phyloP scores from a whole-genome alignment of 257 asterid genomes.

The Lantana camara region DNA sequence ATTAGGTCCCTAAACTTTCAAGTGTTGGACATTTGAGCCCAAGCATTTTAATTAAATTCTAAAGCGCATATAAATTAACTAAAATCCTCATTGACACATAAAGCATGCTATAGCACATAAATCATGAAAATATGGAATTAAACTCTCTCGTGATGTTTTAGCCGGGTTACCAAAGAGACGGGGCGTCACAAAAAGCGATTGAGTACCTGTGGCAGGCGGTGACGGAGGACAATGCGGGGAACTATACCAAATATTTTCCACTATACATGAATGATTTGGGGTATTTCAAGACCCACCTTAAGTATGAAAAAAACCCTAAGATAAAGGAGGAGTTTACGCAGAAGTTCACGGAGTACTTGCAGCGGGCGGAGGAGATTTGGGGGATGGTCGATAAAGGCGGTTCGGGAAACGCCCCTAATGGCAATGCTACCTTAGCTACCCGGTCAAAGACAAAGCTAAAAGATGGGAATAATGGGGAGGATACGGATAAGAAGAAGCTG shows the following conservation, averaged over 20 bases:
- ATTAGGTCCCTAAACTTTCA: too few relatives aligned
- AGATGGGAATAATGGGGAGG: constrained; percentile 90
- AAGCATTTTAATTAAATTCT: too few relatives aligned
- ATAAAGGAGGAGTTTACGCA: constrained; percentile 94
- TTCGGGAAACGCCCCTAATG: constrained; percentile 66
- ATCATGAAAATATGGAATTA: too few relatives aligned
- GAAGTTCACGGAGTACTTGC: constrained; percentile 89
- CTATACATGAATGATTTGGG: constrained; percentile 93
- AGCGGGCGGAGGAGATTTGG: constrained; percentile 98
- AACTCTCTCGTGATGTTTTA: too few relatives aligned
- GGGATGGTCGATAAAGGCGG: constrained; percentile 94
- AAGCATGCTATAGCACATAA: too few relatives aligned
- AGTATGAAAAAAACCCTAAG: too few relatives aligned
- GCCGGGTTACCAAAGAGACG: too few relatives aligned
- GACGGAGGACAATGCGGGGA: constrained; percentile 88
- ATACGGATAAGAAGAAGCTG: constrained; percentile 85
- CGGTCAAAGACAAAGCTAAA: constrained; percentile 84
- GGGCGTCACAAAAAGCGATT: too few relatives aligned
- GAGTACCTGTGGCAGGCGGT: constrained; percentile 95
- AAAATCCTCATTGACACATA: too few relatives aligned
- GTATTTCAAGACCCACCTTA: constrained; percentile 90
- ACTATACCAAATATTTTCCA: constrained; percentile 94
- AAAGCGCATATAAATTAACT: too few relatives aligned
- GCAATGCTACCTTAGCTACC: constrained; percentile 88
- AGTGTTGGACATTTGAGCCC: too few relatives aligned